Conservation (phyloP, 1,284 basidiomycete genomes). For the Vanrija sp. region DNA sequence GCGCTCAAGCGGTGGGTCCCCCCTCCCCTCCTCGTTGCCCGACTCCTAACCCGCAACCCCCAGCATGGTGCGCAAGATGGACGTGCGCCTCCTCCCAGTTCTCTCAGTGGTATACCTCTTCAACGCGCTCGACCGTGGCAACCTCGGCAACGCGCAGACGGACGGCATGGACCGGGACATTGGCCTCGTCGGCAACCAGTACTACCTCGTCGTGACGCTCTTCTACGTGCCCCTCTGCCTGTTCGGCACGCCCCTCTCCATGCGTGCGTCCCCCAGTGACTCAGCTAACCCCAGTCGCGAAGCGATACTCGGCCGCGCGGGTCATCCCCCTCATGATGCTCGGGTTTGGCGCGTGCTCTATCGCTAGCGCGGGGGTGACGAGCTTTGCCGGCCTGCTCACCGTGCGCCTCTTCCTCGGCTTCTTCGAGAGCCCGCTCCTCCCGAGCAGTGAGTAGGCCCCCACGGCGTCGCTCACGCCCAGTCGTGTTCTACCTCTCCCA, state of each 20-base stretch:
- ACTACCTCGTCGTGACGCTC: constrained; percentile 18
- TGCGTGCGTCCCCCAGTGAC: constrained; percentile 16
- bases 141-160: constrained; percentile 47
- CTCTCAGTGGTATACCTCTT: constrained; percentile 18
- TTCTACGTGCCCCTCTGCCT: constrained; percentile 26
- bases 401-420: constrained; percentile 13
- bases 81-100: constrained; percentile 17
- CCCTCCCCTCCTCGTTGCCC: too few species aligned
- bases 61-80: constrained; percentile 9
- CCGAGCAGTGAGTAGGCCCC: too few species aligned
- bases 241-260: constrained; percentile 54
- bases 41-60: neutral
- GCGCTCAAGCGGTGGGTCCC: too few species aligned
- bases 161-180: constrained; percentile 52
- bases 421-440: constrained; percentile 12
- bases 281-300: neutral
- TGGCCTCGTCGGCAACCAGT: neutral
- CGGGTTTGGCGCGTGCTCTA: neutral
- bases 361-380: constrained; percentile 22
- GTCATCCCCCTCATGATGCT: constrained; percentile 2
- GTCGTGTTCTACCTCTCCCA: constrained; percentile 44
- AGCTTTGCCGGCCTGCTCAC: constrained; percentile 17
- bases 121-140: constrained; percentile 2
- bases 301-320: neutral
- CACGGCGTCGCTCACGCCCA: neutral